Evolutionary conservation across 441 rosid genomes (phyloP), one percentile per base, ranked within the genome.

Genomic region (Croton setiger): DNA sequence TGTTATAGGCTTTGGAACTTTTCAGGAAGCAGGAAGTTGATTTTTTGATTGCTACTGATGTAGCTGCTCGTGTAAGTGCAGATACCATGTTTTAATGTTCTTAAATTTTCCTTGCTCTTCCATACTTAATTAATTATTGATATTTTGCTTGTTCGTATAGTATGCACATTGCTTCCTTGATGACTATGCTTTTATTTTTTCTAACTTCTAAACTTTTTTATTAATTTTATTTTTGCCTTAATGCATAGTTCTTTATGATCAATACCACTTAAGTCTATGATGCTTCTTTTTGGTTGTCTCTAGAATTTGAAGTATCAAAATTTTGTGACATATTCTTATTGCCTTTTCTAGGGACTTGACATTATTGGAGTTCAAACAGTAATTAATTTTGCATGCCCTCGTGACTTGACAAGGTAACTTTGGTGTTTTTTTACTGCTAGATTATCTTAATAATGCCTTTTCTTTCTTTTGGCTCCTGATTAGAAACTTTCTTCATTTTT

Each of bases 291-390:
- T 8, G 2, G 36, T 48, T 51, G 6, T 12, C 72, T 12, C 6
- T 49, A 13, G 9, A 10, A 48, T 68, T 61, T 36, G 49, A 33
- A 12, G 61, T 47, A 49, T 43, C 17, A 48, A 21, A 31, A 2
- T 33, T 63, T 69, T 44, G 17, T 53, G 33, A 67, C 13, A 4
- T 12, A 66, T 31, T 15, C 44, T 75, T 62, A 67, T 63, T 69
- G 59, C 33, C 27, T 73, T 70, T 72, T 78, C 15, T 63, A 93
- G 97, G 99, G 98, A 67, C 96, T 96, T 75, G 98, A 96, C 76
- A 91, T 96, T 73, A 82, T 93, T 84, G 99, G 99, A 73, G 99
- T 96, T 75, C 88, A 93, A 74, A 91, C 99, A 39, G 97, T 89
- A 76, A 91, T 96, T 73, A 96, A 93, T 74, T 93, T 84, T 80